These are phyloP conservation scores for Colletotrichum brevisporum DNA, from an alignment of 2,329 filamentous ascomycete species.

Conservation along the genomic window DNA sequence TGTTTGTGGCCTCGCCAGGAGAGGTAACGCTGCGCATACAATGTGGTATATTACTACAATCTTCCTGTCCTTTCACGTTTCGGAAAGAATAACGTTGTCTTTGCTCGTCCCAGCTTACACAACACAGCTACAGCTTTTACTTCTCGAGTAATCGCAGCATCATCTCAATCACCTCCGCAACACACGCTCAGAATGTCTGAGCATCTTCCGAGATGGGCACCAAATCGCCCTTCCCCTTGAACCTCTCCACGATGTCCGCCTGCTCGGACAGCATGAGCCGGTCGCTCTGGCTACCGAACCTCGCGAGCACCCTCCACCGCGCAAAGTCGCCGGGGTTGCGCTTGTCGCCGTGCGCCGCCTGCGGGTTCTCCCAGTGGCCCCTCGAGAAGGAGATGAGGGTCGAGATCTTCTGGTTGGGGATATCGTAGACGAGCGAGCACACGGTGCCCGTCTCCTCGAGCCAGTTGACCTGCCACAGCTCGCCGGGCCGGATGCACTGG, in stretches of 20 bases:
- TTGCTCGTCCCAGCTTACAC: too few relatives aligned
- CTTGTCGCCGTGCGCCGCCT: conserved; percentile 70
- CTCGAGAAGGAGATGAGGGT: conserved; percentile 68
- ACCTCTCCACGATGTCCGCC: conserved; percentile 64
- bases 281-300: conserved; percentile 64
- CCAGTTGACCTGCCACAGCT: conserved; percentile 74
- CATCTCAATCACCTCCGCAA: not conserved
- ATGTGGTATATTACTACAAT: too few relatives aligned
- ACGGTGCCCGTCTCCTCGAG: conserved; percentile 73
- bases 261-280: conserved; percentile 67
- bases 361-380: conserved; percentile 67
- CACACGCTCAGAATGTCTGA: conserved; percentile 40
- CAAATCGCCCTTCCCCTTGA: conserved; percentile 63
- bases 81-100: too few relatives aligned
- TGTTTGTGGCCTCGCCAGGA: too few relatives aligned
- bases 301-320: conserved; percentile 64
- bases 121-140: too few relatives aligned
- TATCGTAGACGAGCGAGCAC: conserved; percentile 69
- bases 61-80: too few relatives aligned
- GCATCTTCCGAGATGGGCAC: conserved; percentile 57
- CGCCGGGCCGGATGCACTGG: conserved; percentile 70
- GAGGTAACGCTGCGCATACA: too few relatives aligned
- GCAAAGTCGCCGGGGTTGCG: conserved; percentile 64
- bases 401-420: conserved; percentile 61
- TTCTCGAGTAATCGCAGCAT: too few relatives aligned